Evolutionary conservation across 2,329 filamentous ascomycete species (phyloP).

Genomic region (Pseudodiploospora longispora): DNA sequence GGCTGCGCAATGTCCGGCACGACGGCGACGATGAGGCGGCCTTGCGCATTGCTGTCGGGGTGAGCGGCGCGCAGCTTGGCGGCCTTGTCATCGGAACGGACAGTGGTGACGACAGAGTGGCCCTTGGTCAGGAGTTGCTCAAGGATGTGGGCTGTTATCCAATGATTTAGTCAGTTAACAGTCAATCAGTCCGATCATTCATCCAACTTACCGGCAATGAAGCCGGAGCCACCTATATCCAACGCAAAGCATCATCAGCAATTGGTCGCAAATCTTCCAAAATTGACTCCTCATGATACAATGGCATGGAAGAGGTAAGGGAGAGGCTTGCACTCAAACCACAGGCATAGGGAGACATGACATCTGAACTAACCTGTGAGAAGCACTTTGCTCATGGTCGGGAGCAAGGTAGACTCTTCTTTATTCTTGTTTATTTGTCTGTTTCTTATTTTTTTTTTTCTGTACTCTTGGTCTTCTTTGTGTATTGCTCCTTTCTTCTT

Average conservation of each 20-base stretch:
- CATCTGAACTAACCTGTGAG: constrained; percentile 17
- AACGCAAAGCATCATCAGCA: neutral
- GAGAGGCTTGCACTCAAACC: no score
- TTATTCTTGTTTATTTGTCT: neutral
- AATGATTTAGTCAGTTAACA: constrained; percentile 1
- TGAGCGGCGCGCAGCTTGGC: constrained; percentile 34
- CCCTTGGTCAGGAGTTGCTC: constrained; percentile 43
- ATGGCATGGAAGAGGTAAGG: no score
- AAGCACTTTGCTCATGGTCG: constrained; percentile 21
- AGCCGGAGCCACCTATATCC: constrained; percentile 24
- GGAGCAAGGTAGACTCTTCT: constrained; percentile 3
- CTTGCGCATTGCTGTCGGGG: constrained; percentile 35
- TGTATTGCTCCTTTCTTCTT: no score
- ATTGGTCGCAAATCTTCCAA: no score
- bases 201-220: constrained; percentile 23
- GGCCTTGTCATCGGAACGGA: constrained; percentile 47
- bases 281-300: no score
- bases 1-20: constrained; percentile 71
- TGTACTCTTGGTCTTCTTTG: neutral
- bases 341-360: no score
- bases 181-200: no score
- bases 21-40: constrained; percentile 45
- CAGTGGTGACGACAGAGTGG: constrained; percentile 47
- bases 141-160: constrained; percentile 40
- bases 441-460: neutral